Evolutionary conservation across 768 basidiomycete genomes (phyloP).

Genomic region (Tephrocybe sp.): DNA sequence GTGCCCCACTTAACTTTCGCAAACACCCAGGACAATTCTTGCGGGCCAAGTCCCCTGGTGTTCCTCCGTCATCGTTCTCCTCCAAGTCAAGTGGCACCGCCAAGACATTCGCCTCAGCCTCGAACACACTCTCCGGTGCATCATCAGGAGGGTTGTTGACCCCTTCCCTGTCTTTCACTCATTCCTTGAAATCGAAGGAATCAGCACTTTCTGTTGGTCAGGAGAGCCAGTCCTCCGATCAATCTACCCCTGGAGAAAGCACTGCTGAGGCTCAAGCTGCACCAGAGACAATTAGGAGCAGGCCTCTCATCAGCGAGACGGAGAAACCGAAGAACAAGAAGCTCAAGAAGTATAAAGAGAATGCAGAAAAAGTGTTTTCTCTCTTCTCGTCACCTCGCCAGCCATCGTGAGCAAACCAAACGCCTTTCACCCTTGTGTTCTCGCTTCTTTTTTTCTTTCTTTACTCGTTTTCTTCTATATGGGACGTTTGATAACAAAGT

Average conservation of each 20-base stretch:
- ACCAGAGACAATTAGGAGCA: constrained; percentile 16
- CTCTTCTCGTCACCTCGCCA: constrained; percentile 75
- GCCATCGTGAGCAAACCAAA: constrained; percentile 20
- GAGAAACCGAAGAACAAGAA: constrained; percentile 71
- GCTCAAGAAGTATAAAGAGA: constrained; percentile 84
- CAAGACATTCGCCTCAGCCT: constrained; percentile 39
- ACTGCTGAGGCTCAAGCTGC: constrained; percentile 15
- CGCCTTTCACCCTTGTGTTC: constrained; percentile 3
- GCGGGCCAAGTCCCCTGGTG: constrained; percentile 60
- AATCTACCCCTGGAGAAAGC: constrained; percentile 54
- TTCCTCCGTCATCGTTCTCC: constrained; percentile 38
- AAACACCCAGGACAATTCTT: constrained; percentile 73
- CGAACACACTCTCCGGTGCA: constrained; percentile 43
- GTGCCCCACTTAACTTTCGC: constrained; percentile 66
- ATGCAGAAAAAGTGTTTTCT: constrained; percentile 82
- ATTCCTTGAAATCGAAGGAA: constrained; percentile 79
- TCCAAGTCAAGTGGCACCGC: constrained; percentile 37
- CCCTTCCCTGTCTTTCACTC: constrained; percentile 64
- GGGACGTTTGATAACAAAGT: constrained; percentile 6
- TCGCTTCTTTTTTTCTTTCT: constrained; percentile 8
- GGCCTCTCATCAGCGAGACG: constrained; percentile 37
- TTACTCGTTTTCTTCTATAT: constrained; percentile 10
- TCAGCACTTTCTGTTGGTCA: constrained; percentile 73
- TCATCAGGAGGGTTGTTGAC: constrained; percentile 51
- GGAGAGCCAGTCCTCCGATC: constrained; percentile 69